A percentile compares a stretch with the other conserved stretches of the same genome.
phyloP scores from a whole-genome alignment of 768 basidiomycete species.

The Pleurotus giganteus region DNA sequence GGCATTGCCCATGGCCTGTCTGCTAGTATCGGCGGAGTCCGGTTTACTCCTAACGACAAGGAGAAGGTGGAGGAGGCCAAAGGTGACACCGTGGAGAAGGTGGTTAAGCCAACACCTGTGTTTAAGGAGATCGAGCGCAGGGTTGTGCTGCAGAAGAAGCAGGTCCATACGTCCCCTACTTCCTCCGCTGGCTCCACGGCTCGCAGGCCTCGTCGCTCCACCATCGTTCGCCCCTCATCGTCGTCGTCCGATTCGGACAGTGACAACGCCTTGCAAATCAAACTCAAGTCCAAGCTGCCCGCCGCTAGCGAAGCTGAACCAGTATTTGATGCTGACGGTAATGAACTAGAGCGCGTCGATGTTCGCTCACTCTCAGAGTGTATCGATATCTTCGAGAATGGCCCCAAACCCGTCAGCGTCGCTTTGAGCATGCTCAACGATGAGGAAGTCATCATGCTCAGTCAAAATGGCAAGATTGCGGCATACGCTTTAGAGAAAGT shows the following conservation, averaged over 20 bases:
- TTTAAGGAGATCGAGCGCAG: neutral
- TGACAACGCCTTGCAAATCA: neutral
- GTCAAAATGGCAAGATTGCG: conserved; percentile 90
- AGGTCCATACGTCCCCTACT: neutral
- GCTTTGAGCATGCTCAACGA: conserved; percentile 70
- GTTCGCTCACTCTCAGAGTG: conserved; percentile 73
- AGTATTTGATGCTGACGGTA: neutral
- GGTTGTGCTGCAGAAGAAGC: neutral
- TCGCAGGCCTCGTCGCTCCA: neutral
- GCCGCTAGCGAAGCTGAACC: neutral
- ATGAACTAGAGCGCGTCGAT: conserved; percentile 8
- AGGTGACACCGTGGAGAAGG: conserved; percentile 9
- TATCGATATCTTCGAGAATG: conserved; percentile 75
- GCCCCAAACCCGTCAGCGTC: conserved; percentile 57
- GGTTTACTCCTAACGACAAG: conserved; percentile 18
- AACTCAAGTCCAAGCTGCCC: neutral
- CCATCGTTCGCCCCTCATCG: neutral
- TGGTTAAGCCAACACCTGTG: neutral
- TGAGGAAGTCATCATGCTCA: conserved; percentile 87
- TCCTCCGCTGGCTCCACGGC: neutral
- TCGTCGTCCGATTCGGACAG: neutral
- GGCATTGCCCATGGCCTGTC: conserved; percentile 65
- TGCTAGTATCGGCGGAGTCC: conserved; percentile 20
- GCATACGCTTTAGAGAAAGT: conserved; percentile 95
- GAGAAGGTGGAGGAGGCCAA: conserved; percentile 20